These are phyloP conservation scores for Plasmodium coatneyi DNA, from an alignment of 169 alveolate species.

Conservation along the genomic window DNA sequence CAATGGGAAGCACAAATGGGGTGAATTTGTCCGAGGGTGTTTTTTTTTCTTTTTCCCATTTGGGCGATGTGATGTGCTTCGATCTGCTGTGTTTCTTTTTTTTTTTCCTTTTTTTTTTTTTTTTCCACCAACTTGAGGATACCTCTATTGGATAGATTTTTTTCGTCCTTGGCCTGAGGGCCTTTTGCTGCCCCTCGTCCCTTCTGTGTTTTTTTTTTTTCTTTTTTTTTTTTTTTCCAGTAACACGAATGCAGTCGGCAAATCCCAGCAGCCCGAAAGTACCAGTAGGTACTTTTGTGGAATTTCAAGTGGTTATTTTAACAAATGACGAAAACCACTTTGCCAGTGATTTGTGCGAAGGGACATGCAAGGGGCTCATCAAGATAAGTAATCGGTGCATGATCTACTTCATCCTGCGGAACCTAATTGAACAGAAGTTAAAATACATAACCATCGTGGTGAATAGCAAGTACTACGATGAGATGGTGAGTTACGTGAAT, in stretches of 20 bases:
- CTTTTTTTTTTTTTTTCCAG: not conserved
- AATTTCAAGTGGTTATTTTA: slow-evolving; percentile 52
- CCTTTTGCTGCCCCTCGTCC: not conserved
- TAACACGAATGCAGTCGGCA: not conserved
- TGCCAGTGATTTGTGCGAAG: slow-evolving; percentile 48
- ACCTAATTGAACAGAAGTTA: slow-evolving; percentile 48
- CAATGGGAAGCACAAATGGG: not conserved
- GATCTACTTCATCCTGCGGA: slow-evolving; percentile 46
- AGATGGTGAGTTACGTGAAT: slow-evolving; percentile 40
- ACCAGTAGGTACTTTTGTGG: slow-evolving; percentile 49
- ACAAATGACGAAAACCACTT: slow-evolving; percentile 59
- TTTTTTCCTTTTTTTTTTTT: not conserved
- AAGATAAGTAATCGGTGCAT: slow-evolving; percentile 46
- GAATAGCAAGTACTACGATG: slow-evolving; percentile 38
- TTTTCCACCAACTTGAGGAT: not conserved
- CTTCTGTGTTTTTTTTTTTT: not conserved
- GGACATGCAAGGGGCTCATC: slow-evolving; percentile 48
- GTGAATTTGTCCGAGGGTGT: not conserved
- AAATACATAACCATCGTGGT: slow-evolving; percentile 58
- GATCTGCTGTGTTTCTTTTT: too few relatives aligned
- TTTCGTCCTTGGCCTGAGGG: not conserved
- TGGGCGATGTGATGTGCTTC: not conserved
- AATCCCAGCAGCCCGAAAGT: slow-evolving; percentile 3
- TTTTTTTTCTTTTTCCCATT: not conserved
- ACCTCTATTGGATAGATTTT: not conserved